These are phyloP conservation scores for Umbilicaria muhlenbergii DNA, from an alignment of 495 filamentous ascomycete species.

Conservation along the genomic window DNA sequence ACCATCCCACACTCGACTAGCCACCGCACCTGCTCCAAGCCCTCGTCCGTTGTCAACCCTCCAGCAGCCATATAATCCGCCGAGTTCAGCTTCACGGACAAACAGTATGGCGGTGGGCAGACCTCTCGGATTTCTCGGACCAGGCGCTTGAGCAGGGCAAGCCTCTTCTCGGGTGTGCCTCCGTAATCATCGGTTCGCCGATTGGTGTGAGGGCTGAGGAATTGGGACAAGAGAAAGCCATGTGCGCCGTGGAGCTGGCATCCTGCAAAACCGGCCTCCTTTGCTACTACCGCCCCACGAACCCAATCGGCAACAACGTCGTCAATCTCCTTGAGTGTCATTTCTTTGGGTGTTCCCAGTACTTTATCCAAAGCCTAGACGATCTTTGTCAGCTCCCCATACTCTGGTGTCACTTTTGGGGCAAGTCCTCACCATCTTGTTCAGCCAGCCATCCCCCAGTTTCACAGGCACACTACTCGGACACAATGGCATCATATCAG, in stretches of 20 bases:
- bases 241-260: slow-evolving; percentile 46
- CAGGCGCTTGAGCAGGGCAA: slow-evolving; percentile 16
- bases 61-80: slow-evolving; percentile 14
- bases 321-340: slow-evolving; percentile 41
- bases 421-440: slow-evolving; percentile 5
- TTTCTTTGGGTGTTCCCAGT: slow-evolving; percentile 25
- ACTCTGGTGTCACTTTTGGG: too few species aligned
- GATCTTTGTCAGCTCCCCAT: not conserved
- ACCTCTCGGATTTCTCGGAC: slow-evolving; percentile 9
- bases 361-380: slow-evolving; percentile 7
- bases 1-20: slow-evolving; percentile 10
- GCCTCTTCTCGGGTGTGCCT: slow-evolving; percentile 27
- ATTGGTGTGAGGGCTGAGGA: slow-evolving; percentile 32
- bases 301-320: slow-evolving; percentile 44
- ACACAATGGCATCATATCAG: slow-evolving; percentile 9
- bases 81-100: slow-evolving; percentile 14
- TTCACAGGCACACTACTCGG: slow-evolving; percentile 10
- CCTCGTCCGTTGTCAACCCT: slow-evolving; percentile 8
- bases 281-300: slow-evolving; percentile 40
- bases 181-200: slow-evolving; percentile 33
- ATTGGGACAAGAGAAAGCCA: slow-evolving; percentile 43
- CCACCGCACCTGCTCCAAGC: slow-evolving; percentile 12
- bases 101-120: slow-evolving; percentile 9
- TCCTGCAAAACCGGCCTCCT: slow-evolving; percentile 52
- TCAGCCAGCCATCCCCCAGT: slow-evolving; percentile 13